Evolutionary conservation across 2,329 filamentous ascomycete genomes (phyloP).

Genomic region (Helicocarpus griseus): DNA sequence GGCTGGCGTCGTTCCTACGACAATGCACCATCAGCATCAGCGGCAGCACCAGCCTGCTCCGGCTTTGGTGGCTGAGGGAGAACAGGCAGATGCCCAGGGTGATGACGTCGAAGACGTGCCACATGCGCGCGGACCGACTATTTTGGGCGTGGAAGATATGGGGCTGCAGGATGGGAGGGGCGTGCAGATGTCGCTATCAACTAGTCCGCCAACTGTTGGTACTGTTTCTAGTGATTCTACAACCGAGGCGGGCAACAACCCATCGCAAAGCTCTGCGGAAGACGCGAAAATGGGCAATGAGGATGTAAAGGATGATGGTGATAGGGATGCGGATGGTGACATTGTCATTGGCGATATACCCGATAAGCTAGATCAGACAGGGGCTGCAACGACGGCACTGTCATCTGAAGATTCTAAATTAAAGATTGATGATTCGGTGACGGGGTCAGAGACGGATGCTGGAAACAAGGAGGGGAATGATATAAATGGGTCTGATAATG

Average conservation of each 20-base stretch:
- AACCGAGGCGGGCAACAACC: constrained; percentile 8
- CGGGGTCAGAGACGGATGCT: not conserved
- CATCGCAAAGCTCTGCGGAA: constrained; percentile 11
- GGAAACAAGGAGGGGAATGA: not conserved
- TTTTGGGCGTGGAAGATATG: constrained; percentile 78
- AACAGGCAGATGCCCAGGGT: constrained; percentile 22
- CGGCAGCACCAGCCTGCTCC: constrained; percentile 14
- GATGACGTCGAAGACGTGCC: constrained; percentile 55
- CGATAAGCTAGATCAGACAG: not conserved
- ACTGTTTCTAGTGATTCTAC: constrained; percentile 10
- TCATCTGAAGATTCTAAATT: not conserved
- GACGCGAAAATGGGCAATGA: not conserved
- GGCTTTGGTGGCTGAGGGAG: constrained; percentile 14
- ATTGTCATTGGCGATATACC: constrained; percentile 27
- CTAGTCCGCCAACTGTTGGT: constrained; percentile 13
- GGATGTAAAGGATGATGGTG: constrained; percentile 9
- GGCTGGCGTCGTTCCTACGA: constrained; percentile 65
- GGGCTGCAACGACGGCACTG: not conserved
- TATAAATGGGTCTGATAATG: not conserved
- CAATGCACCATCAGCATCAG: constrained; percentile 38
- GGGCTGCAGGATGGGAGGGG: constrained; percentile 58
- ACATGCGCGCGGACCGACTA: constrained; percentile 73
- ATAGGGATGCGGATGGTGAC: constrained; percentile 29
- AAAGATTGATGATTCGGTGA: not conserved
- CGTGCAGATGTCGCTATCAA: constrained; percentile 30